Evolutionary conservation across 176 grass and related monocot species (phyloP).

Genomic region (Alloteropsis semialata): DNA sequence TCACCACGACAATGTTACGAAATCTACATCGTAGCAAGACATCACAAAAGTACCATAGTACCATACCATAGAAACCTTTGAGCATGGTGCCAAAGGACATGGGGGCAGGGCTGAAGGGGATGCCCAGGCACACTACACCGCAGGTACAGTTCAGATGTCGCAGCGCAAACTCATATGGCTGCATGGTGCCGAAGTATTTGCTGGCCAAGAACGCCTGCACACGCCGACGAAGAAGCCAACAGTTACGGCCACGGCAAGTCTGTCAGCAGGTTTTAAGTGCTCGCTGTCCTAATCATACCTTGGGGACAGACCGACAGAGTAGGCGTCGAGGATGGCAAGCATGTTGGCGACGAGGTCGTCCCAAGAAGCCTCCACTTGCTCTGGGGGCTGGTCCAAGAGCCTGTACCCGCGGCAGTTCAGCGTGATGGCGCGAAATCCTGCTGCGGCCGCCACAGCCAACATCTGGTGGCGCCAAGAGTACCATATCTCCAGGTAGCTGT

Average conservation of each 20-base stretch:
- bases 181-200: conserved; percentile 37
- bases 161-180: conserved; percentile 48
- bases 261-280: neutral
- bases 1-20: neutral
- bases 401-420: conserved; percentile 63
- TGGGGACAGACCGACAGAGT: neutral
- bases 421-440: conserved; percentile 57
- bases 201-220: conserved; percentile 30
- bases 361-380: conserved; percentile 28
- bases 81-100: conserved; percentile 19
- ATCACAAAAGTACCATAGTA: no score
- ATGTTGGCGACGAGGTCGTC: conserved; percentile 53
- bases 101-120: conserved; percentile 26
- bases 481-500: conserved; percentile 76
- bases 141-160: conserved; percentile 34
- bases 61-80: conserved; percentile 71
- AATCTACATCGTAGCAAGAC: neutral
- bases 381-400: conserved; percentile 51
- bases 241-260: neutral
- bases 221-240: neutral
- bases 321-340: conserved; percentile 46
- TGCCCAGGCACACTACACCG: conserved; percentile 45
- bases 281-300: neutral
- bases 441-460: conserved; percentile 52
- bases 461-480: conserved; percentile 74